Percentiles rank a stretch among this genome's conserved stretches.
Conservation (phyloP, 2,329 filamentous ascomycete genomes). For the Trichophyton simii region DNA sequence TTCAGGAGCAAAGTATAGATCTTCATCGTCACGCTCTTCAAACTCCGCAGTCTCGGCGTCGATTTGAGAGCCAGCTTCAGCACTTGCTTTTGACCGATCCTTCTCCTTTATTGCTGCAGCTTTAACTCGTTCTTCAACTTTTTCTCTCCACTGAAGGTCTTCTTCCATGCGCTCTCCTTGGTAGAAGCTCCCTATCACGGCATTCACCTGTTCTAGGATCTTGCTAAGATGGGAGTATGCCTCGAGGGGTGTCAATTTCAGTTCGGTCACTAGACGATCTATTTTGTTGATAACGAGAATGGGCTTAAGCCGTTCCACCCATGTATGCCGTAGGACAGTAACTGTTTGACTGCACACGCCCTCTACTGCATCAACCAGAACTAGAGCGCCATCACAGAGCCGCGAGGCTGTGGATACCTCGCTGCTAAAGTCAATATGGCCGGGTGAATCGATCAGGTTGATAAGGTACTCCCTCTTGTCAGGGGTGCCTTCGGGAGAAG, state of each 20-base stretch:
- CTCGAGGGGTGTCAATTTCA: conserved; percentile 83
- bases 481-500: conserved; percentile 53
- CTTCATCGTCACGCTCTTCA: conserved; percentile 87
- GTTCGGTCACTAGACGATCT: conserved; percentile 82
- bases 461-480: conserved; percentile 82
- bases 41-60: conserved; percentile 48
- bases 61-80: conserved; percentile 40
- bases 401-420: conserved; percentile 94
- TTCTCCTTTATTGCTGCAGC: conserved; percentile 52
- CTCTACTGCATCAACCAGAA: conserved; percentile 91
- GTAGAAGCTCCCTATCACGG: conserved; percentile 93
- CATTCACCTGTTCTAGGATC: conserved; percentile 89
- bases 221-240: conserved; percentile 82
- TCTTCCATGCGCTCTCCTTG: conserved; percentile 98
- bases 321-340: conserved; percentile 85
- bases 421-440: conserved; percentile 97
- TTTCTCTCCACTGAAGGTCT: conserved; percentile 88
- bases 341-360: conserved; percentile 98
- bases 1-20: conserved; percentile 94
- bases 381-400: conserved; percentile 84
- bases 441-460: conserved; percentile 94
- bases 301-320: conserved; percentile 90
- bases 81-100: conserved; percentile 29
- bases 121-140: conserved; percentile 72
- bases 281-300: conserved; percentile 97